Evolutionary conservation across 1,284 basidiomycete genomes (phyloP).

Genomic region (Ustilago bromivora): DNA sequence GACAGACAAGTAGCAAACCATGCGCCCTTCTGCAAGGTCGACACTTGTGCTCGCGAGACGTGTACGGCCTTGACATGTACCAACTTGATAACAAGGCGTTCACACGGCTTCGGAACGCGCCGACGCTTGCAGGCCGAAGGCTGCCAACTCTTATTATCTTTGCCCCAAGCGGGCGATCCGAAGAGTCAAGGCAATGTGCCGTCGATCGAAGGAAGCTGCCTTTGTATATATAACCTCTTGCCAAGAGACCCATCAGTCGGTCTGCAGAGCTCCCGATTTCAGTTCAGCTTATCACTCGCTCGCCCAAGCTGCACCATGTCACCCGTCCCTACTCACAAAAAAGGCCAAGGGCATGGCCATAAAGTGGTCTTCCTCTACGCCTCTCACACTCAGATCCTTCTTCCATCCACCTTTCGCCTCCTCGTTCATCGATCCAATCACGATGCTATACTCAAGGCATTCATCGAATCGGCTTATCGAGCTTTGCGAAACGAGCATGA

Average conservation of each 20-base stretch:
- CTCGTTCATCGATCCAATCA: constrained; percentile 23
- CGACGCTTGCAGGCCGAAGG: no score
- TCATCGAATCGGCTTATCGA: constrained; percentile 32
- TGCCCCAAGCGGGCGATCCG: background rate
- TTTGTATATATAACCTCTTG: background rate
- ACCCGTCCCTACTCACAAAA: background rate
- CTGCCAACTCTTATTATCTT: background rate
- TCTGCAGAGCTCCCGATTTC: background rate
- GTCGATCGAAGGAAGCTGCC: background rate
- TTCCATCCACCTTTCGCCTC: constrained; percentile 30
- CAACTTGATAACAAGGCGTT: background rate
- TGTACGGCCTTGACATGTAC: background rate
- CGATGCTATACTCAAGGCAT: constrained; percentile 34
- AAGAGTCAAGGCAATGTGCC: background rate
- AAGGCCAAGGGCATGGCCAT: constrained; percentile 20
- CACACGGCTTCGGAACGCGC: background rate
- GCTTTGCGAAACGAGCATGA: constrained; percentile 16
- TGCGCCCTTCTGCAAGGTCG: background rate
- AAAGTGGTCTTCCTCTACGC: constrained; percentile 38
- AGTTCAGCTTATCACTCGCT: background rate
- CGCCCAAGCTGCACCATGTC: background rate
- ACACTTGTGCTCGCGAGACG: background rate
- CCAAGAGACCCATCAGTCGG: background rate
- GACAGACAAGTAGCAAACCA: background rate
- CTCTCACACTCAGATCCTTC: constrained; percentile 18